Evolutionary conservation across 2,329 filamentous ascomycete species (phyloP).

Genomic region (Cryoendolithus antarcticus): DNA sequence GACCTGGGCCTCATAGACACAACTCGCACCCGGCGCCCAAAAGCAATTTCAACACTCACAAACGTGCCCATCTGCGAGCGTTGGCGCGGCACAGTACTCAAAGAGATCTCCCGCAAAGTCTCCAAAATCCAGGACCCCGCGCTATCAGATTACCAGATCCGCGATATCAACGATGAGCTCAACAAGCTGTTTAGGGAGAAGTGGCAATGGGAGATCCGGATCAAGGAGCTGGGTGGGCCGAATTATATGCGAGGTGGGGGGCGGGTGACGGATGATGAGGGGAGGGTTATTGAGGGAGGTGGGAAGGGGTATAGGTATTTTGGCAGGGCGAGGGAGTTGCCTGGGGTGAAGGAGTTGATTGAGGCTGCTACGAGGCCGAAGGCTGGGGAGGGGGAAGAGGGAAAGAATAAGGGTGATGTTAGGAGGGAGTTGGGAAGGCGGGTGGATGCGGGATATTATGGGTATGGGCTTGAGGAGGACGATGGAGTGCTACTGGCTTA

Average conservation of each 20-base stretch:
- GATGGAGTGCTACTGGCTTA: slow-evolving; percentile 69
- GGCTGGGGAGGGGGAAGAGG: slow-evolving; percentile 35
- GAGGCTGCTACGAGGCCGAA: slow-evolving; percentile 52
- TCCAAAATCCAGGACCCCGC: slow-evolving; percentile 85
- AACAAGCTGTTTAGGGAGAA: slow-evolving; percentile 99
- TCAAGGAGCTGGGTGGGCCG: slow-evolving; percentile 86
- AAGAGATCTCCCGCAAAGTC: slow-evolving; percentile 94
- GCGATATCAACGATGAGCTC: slow-evolving; percentile 97
- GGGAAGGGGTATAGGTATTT: slow-evolving; percentile 93
- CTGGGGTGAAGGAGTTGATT: slow-evolving; percentile 92
- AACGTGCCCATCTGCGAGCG: slow-evolving; percentile 83
- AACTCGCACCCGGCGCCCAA: slow-evolving; percentile 77
- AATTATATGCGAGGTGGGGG: slow-evolving; percentile 73
- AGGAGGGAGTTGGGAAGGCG: slow-evolving; percentile 58
- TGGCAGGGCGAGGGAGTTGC: slow-evolving; percentile 75
- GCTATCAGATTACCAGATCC: slow-evolving; percentile 88
- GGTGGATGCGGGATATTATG: slow-evolving; percentile 92
- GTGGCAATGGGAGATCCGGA: slow-evolving; percentile 97
- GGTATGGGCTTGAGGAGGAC: slow-evolving; percentile 86
- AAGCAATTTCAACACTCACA: slow-evolving; percentile 76
- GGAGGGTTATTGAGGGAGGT: slow-evolving; percentile 46
- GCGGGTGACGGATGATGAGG: slow-evolving; percentile 42
- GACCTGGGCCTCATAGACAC: slow-evolving; percentile 94
- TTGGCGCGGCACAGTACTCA: slow-evolving; percentile 95
- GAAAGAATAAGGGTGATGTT: slow-evolving; percentile 44